Conservation (phyloP, 2,329 filamentous ascomycete species). For the Cyclaneusma minus region DNA sequence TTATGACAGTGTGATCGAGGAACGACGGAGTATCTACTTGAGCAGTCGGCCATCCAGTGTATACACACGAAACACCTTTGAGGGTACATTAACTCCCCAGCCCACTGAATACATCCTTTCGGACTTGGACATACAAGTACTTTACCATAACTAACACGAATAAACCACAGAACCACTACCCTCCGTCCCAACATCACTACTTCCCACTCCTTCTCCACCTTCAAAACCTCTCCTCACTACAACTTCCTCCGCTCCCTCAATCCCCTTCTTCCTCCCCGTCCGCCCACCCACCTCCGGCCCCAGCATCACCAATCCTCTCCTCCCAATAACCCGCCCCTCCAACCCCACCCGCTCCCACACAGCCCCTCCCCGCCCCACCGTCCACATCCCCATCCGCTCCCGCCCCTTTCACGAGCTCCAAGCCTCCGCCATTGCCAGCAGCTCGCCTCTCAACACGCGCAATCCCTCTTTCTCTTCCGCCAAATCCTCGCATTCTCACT, state of each 20-base stretch:
- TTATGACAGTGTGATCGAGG: conserved; percentile 39
- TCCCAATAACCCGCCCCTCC: conserved; percentile 21
- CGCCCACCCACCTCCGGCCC: conserved; percentile 13
- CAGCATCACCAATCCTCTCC: too few species aligned
- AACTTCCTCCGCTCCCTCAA: conserved; percentile 37
- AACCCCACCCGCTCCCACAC: conserved; percentile 20
- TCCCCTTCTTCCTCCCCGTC: conserved; percentile 22
- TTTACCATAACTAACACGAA: neutral
- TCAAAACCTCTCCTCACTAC: too few species aligned
- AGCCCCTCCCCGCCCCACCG: conserved; percentile 16
- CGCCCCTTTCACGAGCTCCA: conserved; percentile 18
- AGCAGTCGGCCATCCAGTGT: conserved; percentile 16
- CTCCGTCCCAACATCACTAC: conserved; percentile 39
- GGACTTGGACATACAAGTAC: neutral
- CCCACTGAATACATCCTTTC: conserved; percentile 1
- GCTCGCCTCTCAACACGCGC: conserved; percentile 3
- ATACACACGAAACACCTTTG: conserved; percentile 9
- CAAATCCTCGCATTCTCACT: conserved; percentile 4
- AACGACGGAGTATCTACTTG: conserved; percentile 42
- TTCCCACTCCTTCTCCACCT: conserved; percentile 41
- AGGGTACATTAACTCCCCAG: neutral
- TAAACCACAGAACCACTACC: conserved; percentile 32
- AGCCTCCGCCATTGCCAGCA: conserved; percentile 10
- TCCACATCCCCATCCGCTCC: conserved; percentile 19
- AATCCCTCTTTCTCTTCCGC: conserved; percentile 4